phyloP scores from a whole-genome alignment of 257 asterid genomes.

The Jaltomata sinuosa region DNA sequence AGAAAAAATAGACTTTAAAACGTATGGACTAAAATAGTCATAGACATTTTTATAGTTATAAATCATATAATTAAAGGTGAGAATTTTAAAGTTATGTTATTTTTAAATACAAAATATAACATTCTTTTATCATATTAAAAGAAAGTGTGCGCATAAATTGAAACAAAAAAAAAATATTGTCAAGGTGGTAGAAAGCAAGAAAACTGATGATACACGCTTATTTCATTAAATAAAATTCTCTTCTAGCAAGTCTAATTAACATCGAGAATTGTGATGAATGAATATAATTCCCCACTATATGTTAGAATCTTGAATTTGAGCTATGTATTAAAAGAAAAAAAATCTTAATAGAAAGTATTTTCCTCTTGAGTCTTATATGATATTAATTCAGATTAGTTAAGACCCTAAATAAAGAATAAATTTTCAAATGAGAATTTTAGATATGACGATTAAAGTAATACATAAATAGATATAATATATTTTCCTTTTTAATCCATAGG shows the following conservation, averaged over 20 bases:
- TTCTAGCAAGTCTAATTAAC: background rate
- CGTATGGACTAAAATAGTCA: too few species aligned
- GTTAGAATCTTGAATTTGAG: background rate
- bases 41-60: too few species aligned
- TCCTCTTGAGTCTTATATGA: background rate
- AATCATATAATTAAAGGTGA: background rate
- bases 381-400: background rate
- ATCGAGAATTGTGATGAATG: background rate
- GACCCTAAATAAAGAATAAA: background rate
- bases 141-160: background rate
- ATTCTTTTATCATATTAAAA: background rate
- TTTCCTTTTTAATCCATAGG: background rate
- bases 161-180: background rate
- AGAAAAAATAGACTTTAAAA: too few species aligned
- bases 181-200: background rate
- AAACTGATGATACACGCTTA: background rate
- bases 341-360: background rate
- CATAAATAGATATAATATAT: background rate
- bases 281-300: background rate
- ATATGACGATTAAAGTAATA: background rate
- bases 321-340: background rate
- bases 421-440: too few species aligned
- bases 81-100: background rate
- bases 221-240: background rate
- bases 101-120: background rate